phyloP scores from a whole-genome alignment of 2,329 filamentous ascomycete genomes.

The Incumbomyces delicatus region DNA sequence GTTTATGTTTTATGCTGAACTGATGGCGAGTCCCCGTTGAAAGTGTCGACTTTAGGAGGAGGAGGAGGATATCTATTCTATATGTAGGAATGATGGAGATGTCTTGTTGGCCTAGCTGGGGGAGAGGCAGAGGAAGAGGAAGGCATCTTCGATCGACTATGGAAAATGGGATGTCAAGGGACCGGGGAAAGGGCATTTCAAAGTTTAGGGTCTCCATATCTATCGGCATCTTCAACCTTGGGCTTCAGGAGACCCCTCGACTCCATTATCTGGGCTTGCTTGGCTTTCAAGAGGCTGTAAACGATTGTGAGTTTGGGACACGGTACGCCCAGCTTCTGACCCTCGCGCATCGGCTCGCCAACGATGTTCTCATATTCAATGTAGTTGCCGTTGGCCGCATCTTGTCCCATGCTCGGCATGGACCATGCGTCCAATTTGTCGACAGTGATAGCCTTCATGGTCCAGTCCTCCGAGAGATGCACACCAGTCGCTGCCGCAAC shows the following conservation, averaged over 20 bases:
- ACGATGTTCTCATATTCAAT: slow-evolving; percentile 48
- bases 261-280: slow-evolving; percentile 24
- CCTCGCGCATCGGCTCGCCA: slow-evolving; percentile 48
- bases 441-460: slow-evolving; percentile 37
- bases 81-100: too few species aligned
- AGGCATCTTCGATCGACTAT: too few species aligned
- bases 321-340: slow-evolving; percentile 36
- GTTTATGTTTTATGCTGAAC: too few species aligned
- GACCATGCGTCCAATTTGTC: slow-evolving; percentile 42
- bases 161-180: too few species aligned
- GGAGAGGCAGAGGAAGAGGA: too few species aligned
- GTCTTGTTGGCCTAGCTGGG: too few species aligned
- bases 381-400: slow-evolving; percentile 36
- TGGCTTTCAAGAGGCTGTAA: slow-evolving; percentile 23
- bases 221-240: background rate
- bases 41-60: too few species aligned
- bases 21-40: too few species aligned
- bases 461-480: slow-evolving; percentile 34
- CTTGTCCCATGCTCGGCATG: slow-evolving; percentile 47
- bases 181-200: background rate
- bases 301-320: slow-evolving; percentile 22
- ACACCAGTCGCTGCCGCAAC: slow-evolving; percentile 38
- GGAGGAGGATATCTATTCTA: too few species aligned
- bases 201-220: background rate
- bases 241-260: slow-evolving; percentile 10